Base-by-base conservation (phyloP, 2,329 filamentous ascomycete genomes). In the Diatrype stigma region DNA sequence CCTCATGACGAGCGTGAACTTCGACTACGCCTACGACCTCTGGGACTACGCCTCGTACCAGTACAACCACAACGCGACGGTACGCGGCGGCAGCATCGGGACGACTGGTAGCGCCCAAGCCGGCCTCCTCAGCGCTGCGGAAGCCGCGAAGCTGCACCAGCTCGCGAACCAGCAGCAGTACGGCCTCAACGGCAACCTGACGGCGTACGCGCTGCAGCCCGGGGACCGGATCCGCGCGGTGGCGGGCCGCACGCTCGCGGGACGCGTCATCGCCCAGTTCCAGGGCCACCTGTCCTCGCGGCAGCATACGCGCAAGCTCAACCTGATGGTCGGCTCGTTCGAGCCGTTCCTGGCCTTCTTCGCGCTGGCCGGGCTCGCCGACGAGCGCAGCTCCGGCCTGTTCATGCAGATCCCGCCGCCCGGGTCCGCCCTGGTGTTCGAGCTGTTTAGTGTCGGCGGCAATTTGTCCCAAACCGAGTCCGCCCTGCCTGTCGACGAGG, bases 341-440 rank as follows among this genome's bases (percentile, higher is more conserved):
- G 73, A 81, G 54, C 78, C 81, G 2, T 73, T 85, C 51, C 51
- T 84, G 17, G 70, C 78, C 17, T 82, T 84, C 58, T 79, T 81
- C 56, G 67, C 73, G 1, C 67, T 84, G 2, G 66, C 75, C 0
- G 67, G 70, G 0, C 71, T 84, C 2, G 71, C 72, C 4, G 73
- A 73, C 46, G 61, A 66, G 0, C 65, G 82, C 47, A 82, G 84
- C 62, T 75, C 70, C n/a, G 74, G 78, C 3, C 65, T 84, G 0
- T 77, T 73, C 63, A 44, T 63, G 52, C 30, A 64, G 56, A 56
- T 83, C 14, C 84, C 87, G 0, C 78, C 85, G 56, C 89, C 90
- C 35, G 90, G 90, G 0, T 85, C 84, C 1, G 79, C 82, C 38
- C 86, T 96, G 78, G 74, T 81, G 0, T 91, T 94, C 63, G 91